Evolutionary conservation across 176 grass and related monocot species (phyloP), one percentile per base, ranked within the genome.

Genomic region (Triticum aestivum): DNA sequence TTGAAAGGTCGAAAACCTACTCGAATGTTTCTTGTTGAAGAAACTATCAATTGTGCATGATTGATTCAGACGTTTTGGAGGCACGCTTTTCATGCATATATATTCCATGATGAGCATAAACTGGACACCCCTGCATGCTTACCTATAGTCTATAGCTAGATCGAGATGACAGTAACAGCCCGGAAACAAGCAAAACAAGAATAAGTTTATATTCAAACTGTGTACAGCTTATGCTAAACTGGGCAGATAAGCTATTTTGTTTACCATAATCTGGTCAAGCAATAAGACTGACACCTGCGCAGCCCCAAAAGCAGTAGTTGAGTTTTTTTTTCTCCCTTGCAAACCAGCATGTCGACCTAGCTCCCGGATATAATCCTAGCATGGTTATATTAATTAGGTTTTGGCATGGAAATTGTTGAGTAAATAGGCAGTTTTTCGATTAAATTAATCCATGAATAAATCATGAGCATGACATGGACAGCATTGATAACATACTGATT

Each of bases 41-140:
- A 81, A 38, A 26, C 38, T 69, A 62, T 65, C 14, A 26, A 64
- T 41, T 64, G 38, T 18, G 35, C 58, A 26, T 42, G 14, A 42
- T 64, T 64, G 58, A 63, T 79, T 65, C 38, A 79, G n/a, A 79
- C 67, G 2, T 74, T 73, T 73, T 73, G 20, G 29, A 76, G 3
- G 26, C 18, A 81, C 32, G 78, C 23, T 64, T 61, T 26, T 3
- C 15, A 18, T 39, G 35, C n/a, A 79, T 79, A 45, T 49, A 33
- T 68, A 34, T 58, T 59, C 3, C 49, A 13, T 11, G 12, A 15
- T 62, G 13, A n/a, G 1, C 21, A 68, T 42, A 66, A 42, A 21
- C 3, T 47, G 71, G 44, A 14, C 71, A 74, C 39, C 12, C 41
- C 24, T 47, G 39, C 71, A 47, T 74, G 37, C 27, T 37, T 37